Base-by-base conservation (phyloP, 768 basidiomycete genomes). In the Rhizopogon rudus region DNA sequence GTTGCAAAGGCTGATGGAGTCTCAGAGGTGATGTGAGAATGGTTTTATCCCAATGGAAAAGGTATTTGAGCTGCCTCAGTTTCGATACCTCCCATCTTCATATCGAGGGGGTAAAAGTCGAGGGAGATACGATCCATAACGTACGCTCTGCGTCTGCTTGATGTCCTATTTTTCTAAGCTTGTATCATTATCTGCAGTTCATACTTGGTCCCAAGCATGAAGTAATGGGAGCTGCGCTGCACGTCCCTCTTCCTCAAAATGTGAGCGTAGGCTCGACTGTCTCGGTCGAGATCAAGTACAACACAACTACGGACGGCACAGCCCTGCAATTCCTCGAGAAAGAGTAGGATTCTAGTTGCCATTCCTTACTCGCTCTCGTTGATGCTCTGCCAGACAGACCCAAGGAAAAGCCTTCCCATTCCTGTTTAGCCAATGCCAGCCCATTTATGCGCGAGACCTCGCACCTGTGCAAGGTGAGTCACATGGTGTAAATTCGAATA, bases 371-470 rank as follows among this genome's bases (percentile, higher is more conserved):
- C 5, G 31, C 25, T 35, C 44, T 50, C 10, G 20, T 39, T 28
- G 5, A 39, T n/a, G 22, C 20, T 40, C 14, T 17, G 37, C 42
- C 51, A 77, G 77, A 40, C 80, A 82, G 63, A 83, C 81, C 4
- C 79, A 79, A 51, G 79, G 79, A 5, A 80, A 79, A 52, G 71
- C 71, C 45, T 77, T 78, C 64, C 76, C 79, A 3, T 83, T 79
- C 69, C 68, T 84, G 14, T 84, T 82, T 70, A 80, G 78, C 49
- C 83, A 84, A 60, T 78, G 75, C 60, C 82, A 84, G 60, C 81
- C 82, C 6, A 84, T 82, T 62, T 80, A 82, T 63, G 79, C 78
- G 6, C 72, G 82, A 33, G 73, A 75, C 1, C 64, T 82, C n/a
- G 63, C 77, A 5, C 82, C 81, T 2, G 65, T 78, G 40, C 80